Evolutionary conservation across 2,329 filamentous ascomycete genomes (phyloP).

Genomic region (Ophidiomyces ophidiicola): DNA sequence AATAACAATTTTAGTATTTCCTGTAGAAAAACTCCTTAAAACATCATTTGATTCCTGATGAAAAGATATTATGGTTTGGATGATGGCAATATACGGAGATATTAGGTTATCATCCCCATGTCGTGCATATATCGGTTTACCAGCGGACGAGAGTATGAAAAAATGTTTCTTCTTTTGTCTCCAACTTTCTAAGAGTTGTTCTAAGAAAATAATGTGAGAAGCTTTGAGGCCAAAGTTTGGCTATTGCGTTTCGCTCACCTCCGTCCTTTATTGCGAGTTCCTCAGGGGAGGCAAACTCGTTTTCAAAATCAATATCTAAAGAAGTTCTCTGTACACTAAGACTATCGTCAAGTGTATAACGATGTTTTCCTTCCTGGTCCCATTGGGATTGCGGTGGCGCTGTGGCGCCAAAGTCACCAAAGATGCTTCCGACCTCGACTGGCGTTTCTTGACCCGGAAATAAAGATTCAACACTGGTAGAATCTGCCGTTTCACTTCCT

Average conservation of each 20-base stretch:
- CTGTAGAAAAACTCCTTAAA: conserved; percentile 76
- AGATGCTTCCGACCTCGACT: conserved; percentile 68
- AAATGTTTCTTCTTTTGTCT: conserved; percentile 94
- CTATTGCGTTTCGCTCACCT: conserved; percentile 28
- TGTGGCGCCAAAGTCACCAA: conserved; percentile 51
- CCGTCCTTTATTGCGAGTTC: conserved; percentile 45
- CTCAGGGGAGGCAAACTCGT: conserved; percentile 64
- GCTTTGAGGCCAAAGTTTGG: not conserved
- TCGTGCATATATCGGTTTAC: conserved; percentile 93
- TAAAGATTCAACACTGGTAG: conserved; percentile 40
- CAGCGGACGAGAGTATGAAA: conserved; percentile 86
- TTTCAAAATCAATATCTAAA: conserved; percentile 53
- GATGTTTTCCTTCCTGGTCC: conserved; percentile 16
- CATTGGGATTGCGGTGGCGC: not conserved
- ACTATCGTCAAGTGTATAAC: conserved; percentile 24
- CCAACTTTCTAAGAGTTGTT: conserved; percentile 55
- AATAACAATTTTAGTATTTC: conserved; percentile 72
- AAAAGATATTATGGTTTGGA: conserved; percentile 96
- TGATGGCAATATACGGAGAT: conserved; percentile 85
- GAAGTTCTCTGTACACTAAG: conserved; percentile 35
- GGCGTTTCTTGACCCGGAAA: conserved; percentile 44
- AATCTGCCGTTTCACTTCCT: conserved; percentile 41
- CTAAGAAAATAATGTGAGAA: conserved; percentile 8
- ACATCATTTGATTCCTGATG: conserved; percentile 71
- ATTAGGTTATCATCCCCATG: conserved; percentile 84